A percentile compares a stretch with the other conserved stretches of the same genome.
These are phyloP conservation scores for Sphaerulina vaccinii DNA, from an alignment of 2,329 filamentous ascomycete genomes.

Conservation along the genomic window DNA sequence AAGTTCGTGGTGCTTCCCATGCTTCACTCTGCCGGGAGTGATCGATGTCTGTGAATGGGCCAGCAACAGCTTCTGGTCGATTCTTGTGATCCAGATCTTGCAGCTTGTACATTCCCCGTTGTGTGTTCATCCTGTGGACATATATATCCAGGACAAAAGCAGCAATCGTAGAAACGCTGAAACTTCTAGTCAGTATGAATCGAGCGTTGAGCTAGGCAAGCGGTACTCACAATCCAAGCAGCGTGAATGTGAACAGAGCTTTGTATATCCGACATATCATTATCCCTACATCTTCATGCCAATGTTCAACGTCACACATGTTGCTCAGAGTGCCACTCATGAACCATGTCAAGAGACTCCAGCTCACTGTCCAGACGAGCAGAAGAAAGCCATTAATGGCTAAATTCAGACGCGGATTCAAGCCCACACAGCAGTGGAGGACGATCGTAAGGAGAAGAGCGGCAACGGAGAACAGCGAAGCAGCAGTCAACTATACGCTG, in stretches of 20 bases:
- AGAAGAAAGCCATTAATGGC: constrained; percentile 50
- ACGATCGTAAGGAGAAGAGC: constrained; percentile 50
- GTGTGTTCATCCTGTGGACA: constrained; percentile 46
- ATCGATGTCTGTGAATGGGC: constrained; percentile 31
- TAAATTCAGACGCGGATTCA: constrained; percentile 54
- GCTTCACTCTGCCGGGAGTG: constrained; percentile 32
- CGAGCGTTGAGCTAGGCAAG: background rate
- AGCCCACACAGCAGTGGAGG: constrained; percentile 52
- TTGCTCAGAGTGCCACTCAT: constrained; percentile 53
- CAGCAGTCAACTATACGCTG: constrained; percentile 48
- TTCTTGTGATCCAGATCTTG: constrained; percentile 39
- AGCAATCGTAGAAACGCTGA: constrained; percentile 47
- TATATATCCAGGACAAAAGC: constrained; percentile 53
- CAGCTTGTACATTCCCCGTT: constrained; percentile 52
- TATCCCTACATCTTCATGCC: constrained; percentile 56
- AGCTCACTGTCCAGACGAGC: constrained; percentile 53
- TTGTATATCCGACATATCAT: constrained; percentile 60
- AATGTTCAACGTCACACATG: constrained; percentile 45
- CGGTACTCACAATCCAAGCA: constrained; percentile 45
- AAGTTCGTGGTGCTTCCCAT: constrained; percentile 34
- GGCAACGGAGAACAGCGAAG: constrained; percentile 54
- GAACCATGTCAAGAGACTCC: constrained; percentile 55
- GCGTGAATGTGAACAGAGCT: constrained; percentile 57
- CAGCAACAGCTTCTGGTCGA: constrained; percentile 27
- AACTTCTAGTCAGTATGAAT: constrained; percentile 1